These are phyloP conservation scores for Acacia pycnantha DNA, from an alignment of 331 rosid species.

Conservation along the genomic window DNA sequence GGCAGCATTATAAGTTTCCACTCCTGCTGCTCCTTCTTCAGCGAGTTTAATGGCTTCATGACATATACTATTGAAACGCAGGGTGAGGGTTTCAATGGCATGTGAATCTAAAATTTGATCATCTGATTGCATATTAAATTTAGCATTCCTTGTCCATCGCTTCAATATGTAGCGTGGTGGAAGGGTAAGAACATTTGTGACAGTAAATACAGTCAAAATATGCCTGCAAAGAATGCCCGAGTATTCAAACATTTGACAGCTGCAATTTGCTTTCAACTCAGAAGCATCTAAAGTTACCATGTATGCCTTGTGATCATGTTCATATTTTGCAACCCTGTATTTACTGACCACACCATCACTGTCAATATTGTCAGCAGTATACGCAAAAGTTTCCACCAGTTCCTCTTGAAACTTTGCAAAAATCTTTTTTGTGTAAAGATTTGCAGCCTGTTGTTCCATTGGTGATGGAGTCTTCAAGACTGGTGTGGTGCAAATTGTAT, in stretches of 20 bases:
- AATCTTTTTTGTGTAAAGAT: conserved; percentile 60
- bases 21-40: conserved; percentile 64
- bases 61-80: conserved; percentile 67
- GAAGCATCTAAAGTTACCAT: conserved; percentile 50
- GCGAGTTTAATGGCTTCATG: conserved; percentile 74
- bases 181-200: conserved; percentile 81
- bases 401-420: conserved; percentile 82
- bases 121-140: conserved; percentile 37
- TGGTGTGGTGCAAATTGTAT: conserved; percentile 62
- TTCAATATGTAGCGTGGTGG: conserved; percentile 67
- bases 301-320: conserved; percentile 62
- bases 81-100: conserved; percentile 50
- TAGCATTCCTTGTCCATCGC: conserved; percentile 81
- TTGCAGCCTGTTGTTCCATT: conserved; percentile 86
- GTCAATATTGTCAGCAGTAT: conserved; percentile 65
- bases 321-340: conserved; percentile 78
- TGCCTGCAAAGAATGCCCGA: conserved; percentile 72
- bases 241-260: conserved; percentile 88
- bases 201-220: conserved; percentile 77
- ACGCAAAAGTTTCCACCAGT: conserved; percentile 72
- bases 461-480: conserved; percentile 80
- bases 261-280: conserved; percentile 61
- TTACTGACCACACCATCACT: conserved; percentile 50
- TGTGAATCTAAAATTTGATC: conserved; percentile 44
- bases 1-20: conserved; percentile 68